Conservation (phyloP, 441 rosid genomes). For the Biscutella laevigata region DNA sequence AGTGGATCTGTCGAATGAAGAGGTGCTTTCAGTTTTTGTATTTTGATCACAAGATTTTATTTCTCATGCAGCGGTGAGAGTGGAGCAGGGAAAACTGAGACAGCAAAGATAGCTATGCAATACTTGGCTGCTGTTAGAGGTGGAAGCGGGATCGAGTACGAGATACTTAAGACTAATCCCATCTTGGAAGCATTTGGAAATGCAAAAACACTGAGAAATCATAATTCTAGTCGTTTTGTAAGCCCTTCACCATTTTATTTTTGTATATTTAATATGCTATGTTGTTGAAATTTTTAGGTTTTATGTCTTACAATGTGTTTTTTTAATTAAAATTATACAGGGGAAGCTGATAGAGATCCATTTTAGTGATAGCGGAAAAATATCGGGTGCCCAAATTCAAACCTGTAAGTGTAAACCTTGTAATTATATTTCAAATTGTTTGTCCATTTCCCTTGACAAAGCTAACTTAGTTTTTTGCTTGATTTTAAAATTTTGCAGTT, state of each 20-base stretch:
- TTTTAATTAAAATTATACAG: constrained; percentile 36
- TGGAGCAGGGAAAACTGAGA: constrained; percentile 99
- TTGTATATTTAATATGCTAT: background rate
- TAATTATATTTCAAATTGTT: constrained; percentile 5
- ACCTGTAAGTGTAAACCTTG: constrained; percentile 49
- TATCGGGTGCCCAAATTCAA: constrained; percentile 94
- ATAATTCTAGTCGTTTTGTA: constrained; percentile 98
- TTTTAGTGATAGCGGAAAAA: constrained; percentile 94
- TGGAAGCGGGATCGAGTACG: constrained; percentile 96
- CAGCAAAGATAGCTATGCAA: constrained; percentile 99
- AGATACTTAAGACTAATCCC: constrained; percentile 92
- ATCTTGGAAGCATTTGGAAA: constrained; percentile 99
- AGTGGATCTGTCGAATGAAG: background rate
- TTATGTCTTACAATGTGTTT: constrained; percentile 2
- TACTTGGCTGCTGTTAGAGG: constrained; percentile 99
- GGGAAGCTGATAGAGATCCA: constrained; percentile 96
- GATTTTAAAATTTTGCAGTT: constrained; percentile 47
- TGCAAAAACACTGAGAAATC: constrained; percentile 92
- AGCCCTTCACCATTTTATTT: constrained; percentile 33
- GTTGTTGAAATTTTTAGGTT: background rate
- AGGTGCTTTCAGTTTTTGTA: constrained; percentile 1
- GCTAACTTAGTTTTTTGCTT: constrained; percentile 31
- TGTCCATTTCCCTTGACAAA: constrained; percentile 3
- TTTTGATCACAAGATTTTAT: constrained; percentile 18
- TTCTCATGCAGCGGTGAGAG: constrained; percentile 83